Evolutionary conservation across 164 flowering plant species (phyloP).

Genomic region (Hamamelis virginiana): DNA sequence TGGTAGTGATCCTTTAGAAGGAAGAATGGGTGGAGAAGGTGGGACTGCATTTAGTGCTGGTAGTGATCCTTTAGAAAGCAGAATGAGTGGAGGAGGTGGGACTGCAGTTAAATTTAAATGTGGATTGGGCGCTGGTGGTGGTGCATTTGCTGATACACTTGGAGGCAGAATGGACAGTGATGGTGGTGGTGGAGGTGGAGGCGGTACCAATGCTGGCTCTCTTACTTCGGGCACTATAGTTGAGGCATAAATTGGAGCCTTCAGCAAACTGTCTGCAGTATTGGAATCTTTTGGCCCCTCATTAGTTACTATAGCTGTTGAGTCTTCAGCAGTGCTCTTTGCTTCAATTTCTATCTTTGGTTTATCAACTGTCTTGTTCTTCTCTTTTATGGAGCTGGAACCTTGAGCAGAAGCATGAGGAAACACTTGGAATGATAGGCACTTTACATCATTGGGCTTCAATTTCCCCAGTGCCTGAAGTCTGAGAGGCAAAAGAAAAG

Average conservation of each 20-base stretch:
- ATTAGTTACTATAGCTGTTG: no score
- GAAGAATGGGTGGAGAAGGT: conserved; percentile 31
- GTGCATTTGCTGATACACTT: not conserved
- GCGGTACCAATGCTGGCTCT: not conserved
- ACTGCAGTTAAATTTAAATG: conserved; percentile 1
- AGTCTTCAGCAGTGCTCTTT: not conserved
- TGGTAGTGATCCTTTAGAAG: conserved; percentile 20
- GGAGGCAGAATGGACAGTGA: not conserved
- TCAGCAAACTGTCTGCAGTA: no score
- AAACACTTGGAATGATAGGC: no score
- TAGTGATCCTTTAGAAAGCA: not conserved
- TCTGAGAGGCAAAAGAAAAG: conserved; percentile 1
- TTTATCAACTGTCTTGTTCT: not conserved
- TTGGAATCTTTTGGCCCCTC: no score
- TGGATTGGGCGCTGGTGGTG: conserved; percentile 12
- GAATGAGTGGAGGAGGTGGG: conserved; percentile 33
- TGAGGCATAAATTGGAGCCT: no score
- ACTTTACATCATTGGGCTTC: no score
- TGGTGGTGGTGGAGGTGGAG: not conserved
- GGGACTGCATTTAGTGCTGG: conserved; percentile 13
- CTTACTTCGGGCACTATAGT: not conserved
- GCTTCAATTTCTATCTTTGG: not conserved
- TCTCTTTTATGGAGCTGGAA: not conserved
- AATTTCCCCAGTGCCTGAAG: conserved; percentile 2
- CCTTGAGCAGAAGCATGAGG: no score